Evolutionary conservation across 2,329 filamentous ascomycete species (phyloP).

Genomic region (Aspergillus flavus): DNA sequence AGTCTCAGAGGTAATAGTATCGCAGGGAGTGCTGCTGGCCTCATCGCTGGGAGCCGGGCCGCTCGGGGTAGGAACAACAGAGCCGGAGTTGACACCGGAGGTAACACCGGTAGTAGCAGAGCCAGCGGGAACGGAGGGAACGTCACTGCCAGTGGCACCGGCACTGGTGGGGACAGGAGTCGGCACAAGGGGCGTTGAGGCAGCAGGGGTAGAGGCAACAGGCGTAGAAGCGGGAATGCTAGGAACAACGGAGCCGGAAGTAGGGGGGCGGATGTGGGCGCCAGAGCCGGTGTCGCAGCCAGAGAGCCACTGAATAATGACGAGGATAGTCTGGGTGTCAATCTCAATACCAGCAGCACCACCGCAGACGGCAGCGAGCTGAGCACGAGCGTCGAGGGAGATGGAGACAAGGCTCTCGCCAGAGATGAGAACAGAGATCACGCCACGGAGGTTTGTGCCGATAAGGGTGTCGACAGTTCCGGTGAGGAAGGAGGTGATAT

Average conservation of each 20-base stretch:
- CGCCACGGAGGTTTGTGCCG: slow-evolving; percentile 35
- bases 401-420: slow-evolving; percentile 37
- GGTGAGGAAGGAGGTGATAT: slow-evolving; percentile 35
- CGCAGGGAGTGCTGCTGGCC: slow-evolving; percentile 21
- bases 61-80: slow-evolving; percentile 11
- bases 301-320: slow-evolving; percentile 47
- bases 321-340: slow-evolving; percentile 55
- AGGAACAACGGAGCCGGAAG: slow-evolving; percentile 21
- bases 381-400: slow-evolving; percentile 35
- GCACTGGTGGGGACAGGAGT: neutral
- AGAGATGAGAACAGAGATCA: slow-evolving; percentile 32
- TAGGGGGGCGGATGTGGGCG: slow-evolving; percentile 16
- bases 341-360: slow-evolving; percentile 50
- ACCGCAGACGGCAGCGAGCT: slow-evolving; percentile 40
- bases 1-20: slow-evolving; percentile 21
- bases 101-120: slow-evolving; percentile 19
- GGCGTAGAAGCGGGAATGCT: slow-evolving; percentile 13
- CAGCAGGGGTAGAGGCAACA: slow-evolving; percentile 8
- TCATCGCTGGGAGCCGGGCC: slow-evolving; percentile 18
- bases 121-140: slow-evolving; percentile 11
- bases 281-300: slow-evolving; percentile 31
- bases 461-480: slow-evolving; percentile 30
- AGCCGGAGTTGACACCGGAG: slow-evolving; percentile 22
- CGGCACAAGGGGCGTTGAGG: slow-evolving; percentile 7
- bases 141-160: neutral